These are phyloP conservation scores for Pulveroboletus sp. DNA, from an alignment of 768 basidiomycete species.

Conservation along the genomic window DNA sequence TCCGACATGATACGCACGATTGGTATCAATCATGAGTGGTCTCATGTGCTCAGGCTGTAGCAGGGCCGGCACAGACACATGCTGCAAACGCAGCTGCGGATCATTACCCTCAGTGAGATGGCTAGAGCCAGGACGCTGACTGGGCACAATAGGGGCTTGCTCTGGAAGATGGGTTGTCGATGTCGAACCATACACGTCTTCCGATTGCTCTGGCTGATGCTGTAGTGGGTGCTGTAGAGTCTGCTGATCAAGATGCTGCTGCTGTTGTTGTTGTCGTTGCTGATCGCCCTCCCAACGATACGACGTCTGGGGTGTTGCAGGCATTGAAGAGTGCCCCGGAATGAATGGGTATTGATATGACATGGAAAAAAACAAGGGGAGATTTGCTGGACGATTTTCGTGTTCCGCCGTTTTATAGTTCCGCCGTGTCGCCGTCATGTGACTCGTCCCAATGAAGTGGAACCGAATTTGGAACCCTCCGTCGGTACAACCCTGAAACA, in stretches of 20 bases:
- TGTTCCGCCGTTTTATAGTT: conserved; percentile 32
- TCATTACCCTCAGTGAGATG: conserved; percentile 24
- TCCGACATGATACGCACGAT: conserved; percentile 24
- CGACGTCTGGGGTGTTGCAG: conserved; percentile 44
- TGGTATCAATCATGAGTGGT: conserved; percentile 34
- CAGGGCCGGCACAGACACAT: conserved; percentile 17
- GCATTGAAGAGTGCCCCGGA: conserved; percentile 46
- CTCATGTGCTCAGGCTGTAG: conserved; percentile 30
- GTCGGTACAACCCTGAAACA: conserved; percentile 14
- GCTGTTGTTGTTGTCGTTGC: conserved; percentile 30
- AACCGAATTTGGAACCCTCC: conserved; percentile 11
- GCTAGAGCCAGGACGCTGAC: conserved; percentile 25
- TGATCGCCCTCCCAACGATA: conserved; percentile 44
- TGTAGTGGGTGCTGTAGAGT: conserved; percentile 39
- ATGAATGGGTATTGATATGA: conserved; percentile 49
- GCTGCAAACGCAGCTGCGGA: conserved; percentile 23
- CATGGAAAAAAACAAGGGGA: conserved; percentile 39
- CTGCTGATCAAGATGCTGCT: conserved; percentile 36
- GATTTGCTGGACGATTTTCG: conserved; percentile 14
- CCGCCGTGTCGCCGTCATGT: conserved; percentile 10
- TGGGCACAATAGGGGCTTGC: conserved; percentile 28
- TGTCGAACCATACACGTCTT: conserved; percentile 21
- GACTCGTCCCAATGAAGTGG: conserved; percentile 26
- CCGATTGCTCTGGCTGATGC: conserved; percentile 31
- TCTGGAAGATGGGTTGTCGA: conserved; percentile 24